These are phyloP conservation scores for Neocatenulostroma microsporum DNA, from an alignment of 2,329 filamentous ascomycete species.

Conservation along the genomic window DNA sequence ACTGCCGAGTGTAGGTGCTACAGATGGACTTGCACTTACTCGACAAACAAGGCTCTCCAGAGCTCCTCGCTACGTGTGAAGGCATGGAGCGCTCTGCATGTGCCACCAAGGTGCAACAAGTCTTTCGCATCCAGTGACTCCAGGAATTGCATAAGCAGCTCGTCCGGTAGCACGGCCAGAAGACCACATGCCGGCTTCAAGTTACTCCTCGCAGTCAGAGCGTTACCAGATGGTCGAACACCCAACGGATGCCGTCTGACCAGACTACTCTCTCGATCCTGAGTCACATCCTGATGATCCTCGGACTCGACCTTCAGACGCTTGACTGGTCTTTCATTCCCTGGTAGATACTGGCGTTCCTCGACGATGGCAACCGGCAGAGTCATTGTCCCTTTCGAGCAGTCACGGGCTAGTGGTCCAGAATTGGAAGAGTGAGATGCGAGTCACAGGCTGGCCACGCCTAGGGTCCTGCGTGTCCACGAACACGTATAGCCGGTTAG, in stretches of 20 bases:
- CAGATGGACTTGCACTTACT: constrained; percentile 60
- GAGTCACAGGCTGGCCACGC: too few species aligned
- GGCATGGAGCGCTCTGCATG: constrained; percentile 80
- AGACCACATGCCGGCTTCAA: constrained; percentile 58
- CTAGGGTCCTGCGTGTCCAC: too few species aligned
- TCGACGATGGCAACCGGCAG: constrained; percentile 12
- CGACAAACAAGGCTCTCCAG: constrained; percentile 77
- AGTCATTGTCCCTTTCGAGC: constrained; percentile 13
- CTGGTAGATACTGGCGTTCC: constrained; percentile 1
- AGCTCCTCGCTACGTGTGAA: constrained; percentile 78
- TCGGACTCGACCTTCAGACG: constrained; percentile 5
- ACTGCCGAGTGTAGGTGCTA: constrained; percentile 14
- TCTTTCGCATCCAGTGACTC: constrained; percentile 61
- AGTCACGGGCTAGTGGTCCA: not conserved
- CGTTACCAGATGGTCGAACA: constrained; percentile 81
- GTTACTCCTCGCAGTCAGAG: constrained; percentile 58
- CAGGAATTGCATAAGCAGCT: constrained; percentile 65
- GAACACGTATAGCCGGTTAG: too few species aligned
- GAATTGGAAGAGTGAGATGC: not conserved
- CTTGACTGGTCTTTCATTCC: constrained; percentile 6
- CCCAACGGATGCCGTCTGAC: constrained; percentile 71
- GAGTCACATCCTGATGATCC: too few species aligned
- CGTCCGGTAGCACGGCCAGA: constrained; percentile 67
- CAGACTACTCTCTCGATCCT: too few species aligned
- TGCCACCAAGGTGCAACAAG: constrained; percentile 60